A percentile compares a stretch with the other conserved stretches of the same genome.
Conservation (phyloP, 2,329 filamentous ascomycete genomes). For the Calonectria crousiana region DNA sequence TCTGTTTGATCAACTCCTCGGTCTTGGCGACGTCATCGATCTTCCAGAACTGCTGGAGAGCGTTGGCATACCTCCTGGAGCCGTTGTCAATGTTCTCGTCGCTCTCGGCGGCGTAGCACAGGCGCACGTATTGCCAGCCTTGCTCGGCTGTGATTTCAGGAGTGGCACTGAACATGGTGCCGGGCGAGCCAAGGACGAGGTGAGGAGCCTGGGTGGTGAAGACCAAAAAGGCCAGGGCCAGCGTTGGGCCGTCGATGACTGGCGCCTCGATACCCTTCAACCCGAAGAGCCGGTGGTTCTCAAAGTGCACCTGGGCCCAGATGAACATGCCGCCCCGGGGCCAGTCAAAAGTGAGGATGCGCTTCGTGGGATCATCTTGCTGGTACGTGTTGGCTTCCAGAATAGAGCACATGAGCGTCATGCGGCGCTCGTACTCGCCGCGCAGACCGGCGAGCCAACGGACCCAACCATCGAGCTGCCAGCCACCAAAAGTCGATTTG, state of each 20-base stretch:
- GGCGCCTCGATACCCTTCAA: conserved; percentile 46
- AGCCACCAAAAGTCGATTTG: conserved; percentile 66
- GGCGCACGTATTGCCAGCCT: conserved; percentile 78
- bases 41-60: conserved; percentile 80
- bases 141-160: conserved; percentile 66
- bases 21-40: conserved; percentile 76
- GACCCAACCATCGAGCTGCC: conserved; percentile 89
- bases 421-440: conserved; percentile 85
- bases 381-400: conserved; percentile 77
- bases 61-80: conserved; percentile 74
- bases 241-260: conserved; percentile 64
- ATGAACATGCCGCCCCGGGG: conserved; percentile 93
- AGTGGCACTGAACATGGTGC: conserved; percentile 79
- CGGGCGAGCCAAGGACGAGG: conserved; percentile 77
- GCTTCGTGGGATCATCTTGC: conserved; percentile 76
- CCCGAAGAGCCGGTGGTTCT: conserved; percentile 76
- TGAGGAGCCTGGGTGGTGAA: conserved; percentile 77
- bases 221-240: conserved; percentile 77
- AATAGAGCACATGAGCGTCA: conserved; percentile 81
- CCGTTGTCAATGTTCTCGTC: conserved; percentile 75
- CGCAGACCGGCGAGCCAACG: conserved; percentile 90
- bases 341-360: conserved; percentile 81
- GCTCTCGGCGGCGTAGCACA: conserved; percentile 90
- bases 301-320: conserved; percentile 81
- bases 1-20: conserved; percentile 68